phyloP scores from a whole-genome alignment of 176 grass and related monocot genomes.

The Elaeis guineensis region DNA sequence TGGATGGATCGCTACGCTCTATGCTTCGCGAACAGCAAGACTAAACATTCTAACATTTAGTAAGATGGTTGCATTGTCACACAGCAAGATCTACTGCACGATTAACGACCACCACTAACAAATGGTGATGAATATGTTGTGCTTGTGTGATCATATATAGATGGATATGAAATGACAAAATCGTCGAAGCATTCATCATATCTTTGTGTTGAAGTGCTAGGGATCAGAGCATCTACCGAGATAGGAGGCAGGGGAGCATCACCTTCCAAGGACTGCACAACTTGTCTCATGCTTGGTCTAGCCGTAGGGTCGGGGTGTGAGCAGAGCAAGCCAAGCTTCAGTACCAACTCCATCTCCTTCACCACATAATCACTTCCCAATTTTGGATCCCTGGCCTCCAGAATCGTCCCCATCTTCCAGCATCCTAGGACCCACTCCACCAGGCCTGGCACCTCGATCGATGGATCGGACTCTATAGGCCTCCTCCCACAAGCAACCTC shows the following conservation, averaged over 20 bases:
- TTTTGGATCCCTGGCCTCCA: constrained; percentile 32
- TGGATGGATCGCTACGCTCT: too few species aligned
- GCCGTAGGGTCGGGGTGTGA: constrained; percentile 43
- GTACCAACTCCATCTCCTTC: constrained; percentile 44
- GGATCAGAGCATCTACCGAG: constrained; percentile 9
- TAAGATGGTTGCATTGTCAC: too few species aligned
- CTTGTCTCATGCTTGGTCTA: constrained; percentile 66
- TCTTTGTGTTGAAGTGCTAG: not conserved
- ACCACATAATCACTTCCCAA: constrained; percentile 30
- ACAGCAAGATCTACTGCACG: too few species aligned
- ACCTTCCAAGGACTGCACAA: constrained; percentile 43
- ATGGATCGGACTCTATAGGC: constrained; percentile 21
- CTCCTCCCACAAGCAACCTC: constrained; percentile 52
- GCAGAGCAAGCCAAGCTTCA: constrained; percentile 66
- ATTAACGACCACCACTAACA: too few species aligned
- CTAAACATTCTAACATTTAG: too few species aligned
- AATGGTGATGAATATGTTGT: too few species aligned
- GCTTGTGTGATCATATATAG: too few species aligned
- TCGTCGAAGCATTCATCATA: constrained; percentile 9
- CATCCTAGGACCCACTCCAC: constrained; percentile 50
- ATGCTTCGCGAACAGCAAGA: too few species aligned
- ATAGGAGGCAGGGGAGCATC: constrained; percentile 7
- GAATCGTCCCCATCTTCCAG: constrained; percentile 44
- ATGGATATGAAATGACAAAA: too few species aligned
- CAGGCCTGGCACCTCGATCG: constrained; percentile 21